Evolutionary conservation across 1,284 basidiomycete genomes (phyloP), one percentile per base, ranked within the genome.

Genomic region (Leccinum fuscescens): DNA sequence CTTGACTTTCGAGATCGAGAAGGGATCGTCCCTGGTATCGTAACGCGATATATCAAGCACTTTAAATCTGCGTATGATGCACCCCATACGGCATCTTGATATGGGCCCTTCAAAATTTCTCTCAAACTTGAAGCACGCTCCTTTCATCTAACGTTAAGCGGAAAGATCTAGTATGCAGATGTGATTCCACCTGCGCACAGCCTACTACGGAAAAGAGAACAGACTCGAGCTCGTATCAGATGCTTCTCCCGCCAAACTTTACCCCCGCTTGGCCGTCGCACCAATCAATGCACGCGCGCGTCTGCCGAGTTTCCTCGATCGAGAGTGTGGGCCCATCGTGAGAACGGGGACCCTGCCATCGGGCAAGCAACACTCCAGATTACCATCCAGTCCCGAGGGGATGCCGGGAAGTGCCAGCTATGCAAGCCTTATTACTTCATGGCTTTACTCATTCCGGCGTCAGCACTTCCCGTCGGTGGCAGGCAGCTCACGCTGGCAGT

Each of bases 141-240:
- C 63, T 68, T 75, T 75, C 73, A 72, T 72, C 64, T 74, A 73
- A 74, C 73, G 70, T 50, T 72, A 72, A 75, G 69, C 64, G 74
- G 73, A 72, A 71, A 74, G 70, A 69, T 72, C 71, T 22, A 60
- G 53, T 63, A 71, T 66, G 70, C 55, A 71, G 72, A 74, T 75
- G 67, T 69, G 70, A 68, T 61, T 70, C 66, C 68, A 69, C 60
- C 51, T 39, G 57, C 53, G 65, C 69, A 72, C 69, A 69, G 69
- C 68, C 69, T 29, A 63, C 56, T 29, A 66, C 56, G 46, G 58
- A 68, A 68, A 56, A 71, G 52, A 54, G 59, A 62, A 54, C 9
- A 61, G 29, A 56, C 57, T 49, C 46, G 24, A 48, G 46, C 46
- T 24, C 46, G 46, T 57, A 58, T 61, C 59, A 57, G 59, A 53